These are phyloP conservation scores for Pelagomonas calceolata DNA, from an alignment of 108 stramenopile genomes.

Conservation along the genomic window DNA sequence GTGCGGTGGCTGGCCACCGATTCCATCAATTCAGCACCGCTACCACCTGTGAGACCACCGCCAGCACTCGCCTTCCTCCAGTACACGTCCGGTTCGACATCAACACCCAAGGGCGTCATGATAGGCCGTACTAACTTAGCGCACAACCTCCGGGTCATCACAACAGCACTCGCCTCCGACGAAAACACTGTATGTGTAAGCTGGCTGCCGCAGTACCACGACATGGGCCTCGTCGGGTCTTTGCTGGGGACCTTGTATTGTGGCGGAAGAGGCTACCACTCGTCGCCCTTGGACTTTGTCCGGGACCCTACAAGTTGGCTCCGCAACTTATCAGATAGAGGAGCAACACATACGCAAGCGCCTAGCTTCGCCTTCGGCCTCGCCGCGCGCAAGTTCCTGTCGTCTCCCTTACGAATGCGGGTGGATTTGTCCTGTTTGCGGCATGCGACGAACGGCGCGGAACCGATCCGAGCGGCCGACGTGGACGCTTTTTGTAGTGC, in stretches of 20 bases:
- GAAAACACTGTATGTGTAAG: conserved; percentile 75
- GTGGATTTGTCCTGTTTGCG: conserved; percentile 64
- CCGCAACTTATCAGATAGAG: conserved; percentile 56
- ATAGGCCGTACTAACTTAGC: conserved; percentile 71
- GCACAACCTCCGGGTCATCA: conserved; percentile 81
- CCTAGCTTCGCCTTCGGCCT: conserved; percentile 54
- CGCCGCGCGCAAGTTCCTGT: conserved; percentile 70
- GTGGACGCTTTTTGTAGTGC: background rate
- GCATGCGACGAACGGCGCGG: conserved; percentile 92
- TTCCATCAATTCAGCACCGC: background rate
- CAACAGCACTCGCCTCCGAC: conserved; percentile 54
- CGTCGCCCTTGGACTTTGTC: conserved; percentile 86
- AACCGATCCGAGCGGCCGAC: conserved; percentile 56
- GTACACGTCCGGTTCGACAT: conserved; percentile 93
- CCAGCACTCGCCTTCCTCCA: conserved; percentile 82
- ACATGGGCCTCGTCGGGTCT: conserved; percentile 98
- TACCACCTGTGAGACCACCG: background rate
- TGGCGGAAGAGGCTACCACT: conserved; percentile 88
- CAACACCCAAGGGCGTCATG: conserved; percentile 87
- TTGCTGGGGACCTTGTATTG: conserved; percentile 82
- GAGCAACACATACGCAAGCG: conserved; percentile 72
- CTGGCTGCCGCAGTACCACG: conserved; percentile 99
- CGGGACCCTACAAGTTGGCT: conserved; percentile 85
- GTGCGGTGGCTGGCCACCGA: background rate
- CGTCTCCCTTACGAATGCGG: background rate